A percentile compares a stretch with the other conserved stretches of the same genome.
These are phyloP conservation scores for Marchantia paleacea DNA, from an alignment of 225 moss, liverwort and hornwort species.

Conservation along the genomic window DNA sequence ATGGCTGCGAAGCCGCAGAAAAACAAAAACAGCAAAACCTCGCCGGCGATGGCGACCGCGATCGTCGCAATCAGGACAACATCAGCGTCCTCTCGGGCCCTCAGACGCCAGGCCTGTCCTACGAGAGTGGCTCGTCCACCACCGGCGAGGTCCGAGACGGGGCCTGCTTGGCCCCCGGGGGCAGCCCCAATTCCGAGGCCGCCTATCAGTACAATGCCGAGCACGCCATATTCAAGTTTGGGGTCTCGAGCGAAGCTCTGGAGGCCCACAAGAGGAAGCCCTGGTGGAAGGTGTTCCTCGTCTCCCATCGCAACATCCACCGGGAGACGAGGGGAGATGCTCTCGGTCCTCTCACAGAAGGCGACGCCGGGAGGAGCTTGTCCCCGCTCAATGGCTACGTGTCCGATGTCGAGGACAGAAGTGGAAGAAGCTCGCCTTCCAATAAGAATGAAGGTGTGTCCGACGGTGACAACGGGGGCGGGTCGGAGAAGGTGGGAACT, in stretches of 20 bases:
- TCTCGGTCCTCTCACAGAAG: slow-evolving; percentile 15
- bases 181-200: slow-evolving; percentile 36
- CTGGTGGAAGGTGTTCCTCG: slow-evolving; percentile 49
- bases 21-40: slow-evolving; percentile 19
- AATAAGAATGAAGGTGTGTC: slow-evolving; percentile 17
- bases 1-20: slow-evolving; percentile 18
- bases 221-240: slow-evolving; percentile 20
- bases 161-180: background rate
- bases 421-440: slow-evolving; percentile 15
- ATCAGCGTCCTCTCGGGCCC: slow-evolving; percentile 17
- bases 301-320: slow-evolving; percentile 31
- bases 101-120: background rate
- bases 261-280: slow-evolving; percentile 32
- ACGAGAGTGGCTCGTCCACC: slow-evolving; percentile 32
- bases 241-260: background rate
- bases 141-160: slow-evolving; percentile 26
- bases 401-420: slow-evolving; percentile 32
- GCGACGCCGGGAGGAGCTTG: slow-evolving; percentile 16
- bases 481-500: background rate
- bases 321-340: background rate
- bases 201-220: background rate
- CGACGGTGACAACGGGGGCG: slow-evolving; percentile 1
- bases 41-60: slow-evolving; percentile 22
- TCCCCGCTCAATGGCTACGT: slow-evolving; percentile 24
- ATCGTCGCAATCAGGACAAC: slow-evolving; percentile 15